phyloP scores from a whole-genome alignment of 1,284 basidiomycete species.

The Trametes pubescens region DNA sequence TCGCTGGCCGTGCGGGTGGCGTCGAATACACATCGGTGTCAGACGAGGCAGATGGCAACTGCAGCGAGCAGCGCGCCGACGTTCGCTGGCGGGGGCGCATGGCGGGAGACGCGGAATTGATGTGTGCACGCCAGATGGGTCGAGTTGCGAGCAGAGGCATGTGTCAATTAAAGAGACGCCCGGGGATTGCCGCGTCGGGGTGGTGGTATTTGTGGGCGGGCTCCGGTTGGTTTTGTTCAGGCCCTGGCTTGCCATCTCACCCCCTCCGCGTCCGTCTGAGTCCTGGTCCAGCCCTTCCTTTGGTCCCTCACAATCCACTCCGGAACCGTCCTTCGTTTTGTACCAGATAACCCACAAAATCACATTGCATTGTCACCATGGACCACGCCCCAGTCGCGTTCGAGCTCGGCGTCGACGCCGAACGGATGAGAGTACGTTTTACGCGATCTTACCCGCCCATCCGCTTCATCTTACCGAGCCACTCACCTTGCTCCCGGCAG shows the following conservation, averaged over 20 bases:
- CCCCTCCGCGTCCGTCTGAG: slow-evolving; percentile 33
- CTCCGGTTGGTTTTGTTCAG: slow-evolving; percentile 23
- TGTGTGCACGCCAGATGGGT: background rate
- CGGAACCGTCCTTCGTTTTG: slow-evolving; percentile 50
- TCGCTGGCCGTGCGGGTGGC: background rate
- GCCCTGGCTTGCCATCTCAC: slow-evolving; percentile 43
- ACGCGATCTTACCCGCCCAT: slow-evolving; percentile 9
- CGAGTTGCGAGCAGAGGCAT: background rate
- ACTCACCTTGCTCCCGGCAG: slow-evolving; percentile 43
- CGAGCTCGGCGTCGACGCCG: slow-evolving; percentile 43
- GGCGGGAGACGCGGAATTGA: background rate
- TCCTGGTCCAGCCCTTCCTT: slow-evolving; percentile 47
- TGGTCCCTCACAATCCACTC: slow-evolving; percentile 44
- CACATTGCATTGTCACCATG: slow-evolving; percentile 36
- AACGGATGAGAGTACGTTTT: slow-evolving; percentile 46
- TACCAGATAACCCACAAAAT: slow-evolving; percentile 32
- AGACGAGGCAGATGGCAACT: slow-evolving; percentile 1
- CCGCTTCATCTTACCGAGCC: slow-evolving; percentile 17
- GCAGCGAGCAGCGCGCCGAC: background rate
- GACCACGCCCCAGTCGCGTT: slow-evolving; percentile 43
- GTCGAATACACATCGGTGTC: background rate
- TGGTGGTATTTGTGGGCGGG: slow-evolving; percentile 25
- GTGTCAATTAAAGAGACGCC: slow-evolving; percentile 9
- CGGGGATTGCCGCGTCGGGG: slow-evolving; percentile 23
- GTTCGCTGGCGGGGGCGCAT: background rate